A percentile compares a stretch with the other conserved stretches of the same genome.
phyloP scores from a whole-genome alignment of 192 early-diverging fungal species.

The Allomyces arbusculus region DNA sequence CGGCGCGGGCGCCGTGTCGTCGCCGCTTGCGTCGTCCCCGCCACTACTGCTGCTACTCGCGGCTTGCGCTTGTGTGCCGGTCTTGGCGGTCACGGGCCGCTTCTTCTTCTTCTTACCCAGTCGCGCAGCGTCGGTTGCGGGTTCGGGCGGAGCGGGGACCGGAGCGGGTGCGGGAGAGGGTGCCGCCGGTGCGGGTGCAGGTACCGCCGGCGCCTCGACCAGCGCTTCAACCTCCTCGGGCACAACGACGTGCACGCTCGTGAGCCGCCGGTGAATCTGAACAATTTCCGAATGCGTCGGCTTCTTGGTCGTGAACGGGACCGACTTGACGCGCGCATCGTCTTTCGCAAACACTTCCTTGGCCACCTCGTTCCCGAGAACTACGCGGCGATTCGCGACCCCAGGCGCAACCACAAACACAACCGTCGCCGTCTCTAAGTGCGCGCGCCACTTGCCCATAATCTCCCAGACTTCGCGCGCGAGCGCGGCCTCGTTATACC shows the following conservation, averaged over 20 bases:
- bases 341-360: slow-evolving; percentile 8
- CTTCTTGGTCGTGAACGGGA: slow-evolving; percentile 54
- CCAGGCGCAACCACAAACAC: slow-evolving; percentile 62
- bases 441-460: slow-evolving; percentile 43
- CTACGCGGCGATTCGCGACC: slow-evolving; percentile 8
- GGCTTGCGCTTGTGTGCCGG: not conserved
- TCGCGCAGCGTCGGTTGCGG: not conserved
- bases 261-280: not conserved
- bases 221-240: not conserved
- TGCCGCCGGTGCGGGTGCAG: not conserved
- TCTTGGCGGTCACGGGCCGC: not conserved
- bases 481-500: slow-evolving; percentile 73
- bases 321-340: slow-evolving; percentile 32
- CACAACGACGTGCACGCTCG: not conserved
- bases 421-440: slow-evolving; percentile 33
- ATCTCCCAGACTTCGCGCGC: slow-evolving; percentile 59
- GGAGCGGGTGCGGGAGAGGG: not conserved
- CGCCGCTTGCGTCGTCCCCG: not conserved
- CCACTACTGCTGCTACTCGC: not conserved
- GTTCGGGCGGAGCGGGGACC: not conserved
- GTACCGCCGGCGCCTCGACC: not conserved
- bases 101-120: not conserved
- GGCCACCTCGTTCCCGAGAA: slow-evolving; percentile 1
- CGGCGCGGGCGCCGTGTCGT: not conserved
- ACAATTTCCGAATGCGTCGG: not conserved